Evolutionary conservation across 495 filamentous ascomycete species (phyloP).

Genomic region (Lophiostoma macrostomum): DNA sequence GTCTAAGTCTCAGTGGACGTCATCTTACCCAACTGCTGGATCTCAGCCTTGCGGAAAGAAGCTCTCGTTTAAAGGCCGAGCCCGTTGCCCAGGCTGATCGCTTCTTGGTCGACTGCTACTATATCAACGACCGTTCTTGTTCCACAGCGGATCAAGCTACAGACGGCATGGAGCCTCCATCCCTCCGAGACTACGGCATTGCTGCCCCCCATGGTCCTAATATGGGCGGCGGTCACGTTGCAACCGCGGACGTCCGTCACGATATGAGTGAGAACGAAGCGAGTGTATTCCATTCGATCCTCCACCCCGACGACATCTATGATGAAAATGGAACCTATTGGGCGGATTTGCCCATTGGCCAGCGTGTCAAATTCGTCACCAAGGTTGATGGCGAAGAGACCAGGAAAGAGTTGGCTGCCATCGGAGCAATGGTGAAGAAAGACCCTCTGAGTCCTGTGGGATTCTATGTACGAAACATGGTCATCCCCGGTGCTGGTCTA

Average conservation of each 20-base stretch:
- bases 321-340: conserved; percentile 78
- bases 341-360: conserved; percentile 69
- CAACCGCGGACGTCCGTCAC: conserved; percentile 31
- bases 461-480: conserved; percentile 84
- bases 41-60: background rate
- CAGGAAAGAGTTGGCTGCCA: conserved; percentile 57
- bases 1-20: no score
- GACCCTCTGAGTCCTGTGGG: conserved; percentile 74
- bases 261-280: conserved; percentile 62
- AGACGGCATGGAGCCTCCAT: conserved; percentile 20
- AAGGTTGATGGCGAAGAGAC: conserved; percentile 64
- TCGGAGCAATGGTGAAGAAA: conserved; percentile 73
- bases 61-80: conserved; percentile 5
- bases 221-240: conserved; percentile 36
- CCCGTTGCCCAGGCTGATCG: background rate
- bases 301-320: conserved; percentile 81
- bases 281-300: conserved; percentile 67
- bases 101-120: no score
- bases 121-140: no score
- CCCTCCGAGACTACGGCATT: conserved; percentile 51
- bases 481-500: conserved; percentile 83
- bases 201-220: conserved; percentile 44
- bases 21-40: no score
- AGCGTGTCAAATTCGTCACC: conserved; percentile 70
- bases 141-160: no score